Conservation (phyloP, 2,329 filamentous ascomycete genomes). For the Colletotrichum karsti region DNA sequence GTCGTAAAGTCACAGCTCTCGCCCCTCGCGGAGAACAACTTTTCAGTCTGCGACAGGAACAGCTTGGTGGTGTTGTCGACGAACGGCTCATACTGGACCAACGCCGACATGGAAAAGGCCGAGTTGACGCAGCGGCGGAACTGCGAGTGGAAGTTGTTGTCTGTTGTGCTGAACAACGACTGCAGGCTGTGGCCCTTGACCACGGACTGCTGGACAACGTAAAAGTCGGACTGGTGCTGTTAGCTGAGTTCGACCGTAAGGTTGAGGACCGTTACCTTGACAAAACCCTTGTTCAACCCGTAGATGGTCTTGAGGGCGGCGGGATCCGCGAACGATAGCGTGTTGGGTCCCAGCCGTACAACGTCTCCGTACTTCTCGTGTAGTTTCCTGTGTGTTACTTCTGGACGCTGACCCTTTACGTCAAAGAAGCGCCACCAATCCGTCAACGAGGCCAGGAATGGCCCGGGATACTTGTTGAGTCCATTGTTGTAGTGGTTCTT, state of each 20-base stretch:
- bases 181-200: constrained; percentile 73
- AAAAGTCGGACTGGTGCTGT: constrained; percentile 74
- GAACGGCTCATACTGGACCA: constrained; percentile 82
- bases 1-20: constrained; percentile 69
- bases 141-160: constrained; percentile 79
- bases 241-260: background rate
- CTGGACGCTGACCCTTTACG: constrained; percentile 70
- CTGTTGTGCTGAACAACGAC: constrained; percentile 79
- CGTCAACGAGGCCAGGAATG: constrained; percentile 67
- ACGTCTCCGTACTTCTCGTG: constrained; percentile 78
- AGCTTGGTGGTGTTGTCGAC: constrained; percentile 79
- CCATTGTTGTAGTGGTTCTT: constrained; percentile 63
- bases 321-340: constrained; percentile 77
- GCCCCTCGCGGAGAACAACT: constrained; percentile 56
- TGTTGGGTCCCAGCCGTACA: constrained; percentile 79
- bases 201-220: constrained; percentile 79
- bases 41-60: constrained; percentile 71
- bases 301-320: constrained; percentile 80
- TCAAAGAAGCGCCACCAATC: constrained; percentile 81
- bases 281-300: constrained; percentile 82
- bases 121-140: constrained; percentile 79
- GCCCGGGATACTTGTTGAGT: constrained; percentile 77
- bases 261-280: constrained; percentile 64
- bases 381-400: constrained; percentile 72
- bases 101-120: constrained; percentile 79